Evolutionary conservation across 495 filamentous ascomycete genomes (phyloP), one percentile per base, ranked within the genome.

Genomic region (Rostrohypoxylon terebratum): DNA sequence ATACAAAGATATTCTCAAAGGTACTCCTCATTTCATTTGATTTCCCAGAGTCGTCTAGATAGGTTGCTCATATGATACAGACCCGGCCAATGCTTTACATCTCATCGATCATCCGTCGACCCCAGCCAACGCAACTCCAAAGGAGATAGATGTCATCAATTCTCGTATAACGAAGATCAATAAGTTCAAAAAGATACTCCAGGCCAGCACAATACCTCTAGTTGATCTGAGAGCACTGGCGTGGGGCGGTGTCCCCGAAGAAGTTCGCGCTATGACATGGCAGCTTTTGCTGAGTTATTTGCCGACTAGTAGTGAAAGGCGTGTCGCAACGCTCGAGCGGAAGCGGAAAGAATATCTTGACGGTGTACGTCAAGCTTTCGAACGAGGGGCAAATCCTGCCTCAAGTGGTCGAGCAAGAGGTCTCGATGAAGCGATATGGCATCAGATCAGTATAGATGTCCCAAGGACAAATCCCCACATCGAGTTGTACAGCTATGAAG

Each of bases 401-500:
- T 63, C 80, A 2, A 76, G 80, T 45, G 84, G 88, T 14, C 86
- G 90, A 53, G 83, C 83, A 28, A 85, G 94, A 74, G 96, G 96
- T 7, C 84, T 99, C 21, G 96, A 98, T 74, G 95, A 99, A 81
- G 90, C 92, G 21, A 89, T 99, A 58, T 99, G 96, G 96, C 96
- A 99, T 79, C 96, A 99, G 74, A 98, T 99, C 78, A 97, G 93
- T 72, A 99, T 99, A 75, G 96, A 99, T 78, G 96, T 99, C 20
- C 96, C 96, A 7, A 91, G 96, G 47, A 99, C 96, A 9, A 98
- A 96, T 77, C 96, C 96, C 23, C 96, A 98, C 81, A 90, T 99
- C 50, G 90, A 94, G 68, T 86, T 99, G 0, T 99, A 99, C 78
- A 87, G 92, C 63, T 99, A 97, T 78, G 96, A 98, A 80, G 94